These are phyloP conservation scores for Leishmania mexicana DNA, from an alignment of 208 protist genomes.

Conservation along the genomic window DNA sequence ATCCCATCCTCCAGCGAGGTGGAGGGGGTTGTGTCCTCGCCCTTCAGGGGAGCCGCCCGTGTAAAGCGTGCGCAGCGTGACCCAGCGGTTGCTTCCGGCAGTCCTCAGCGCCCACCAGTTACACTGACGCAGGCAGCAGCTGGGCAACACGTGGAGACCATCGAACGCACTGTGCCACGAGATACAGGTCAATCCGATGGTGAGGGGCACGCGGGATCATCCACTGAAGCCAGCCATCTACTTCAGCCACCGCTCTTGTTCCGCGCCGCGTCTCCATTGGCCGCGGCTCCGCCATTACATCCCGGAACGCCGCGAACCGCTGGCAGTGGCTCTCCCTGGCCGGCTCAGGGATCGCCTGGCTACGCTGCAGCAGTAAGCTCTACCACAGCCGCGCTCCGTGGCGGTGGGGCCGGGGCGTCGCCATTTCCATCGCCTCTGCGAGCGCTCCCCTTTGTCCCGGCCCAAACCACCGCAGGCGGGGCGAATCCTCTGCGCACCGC, in stretches of 20 bases:
- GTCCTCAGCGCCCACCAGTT: neutral
- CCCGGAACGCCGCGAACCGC: conserved; percentile 3
- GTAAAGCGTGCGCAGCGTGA: neutral
- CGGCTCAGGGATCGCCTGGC: neutral
- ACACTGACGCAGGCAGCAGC: neutral
- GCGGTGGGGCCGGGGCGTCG: neutral
- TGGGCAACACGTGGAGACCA: conserved; percentile 22
- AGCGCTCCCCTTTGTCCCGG: conserved; percentile 1
- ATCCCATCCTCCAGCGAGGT: neutral
- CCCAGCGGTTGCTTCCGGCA: neutral
- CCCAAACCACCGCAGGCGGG: neutral
- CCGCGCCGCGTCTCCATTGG: neutral
- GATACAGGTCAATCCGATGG: neutral
- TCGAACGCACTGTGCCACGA: conserved; percentile 22
- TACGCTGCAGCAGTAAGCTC: neutral
- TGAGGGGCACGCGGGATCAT: neutral
- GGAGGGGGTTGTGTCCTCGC: neutral
- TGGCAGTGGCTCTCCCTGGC: neutral
- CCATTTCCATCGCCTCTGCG: conserved; percentile 4
- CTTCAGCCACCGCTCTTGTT: conserved; percentile 6
- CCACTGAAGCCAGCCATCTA: neutral
- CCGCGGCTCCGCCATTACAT: conserved; percentile 8
- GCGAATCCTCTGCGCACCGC: neutral
- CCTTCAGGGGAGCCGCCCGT: neutral
- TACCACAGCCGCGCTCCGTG: neutral